phyloP scores from a whole-genome alignment of 2,329 filamentous ascomycete species.

The Cylindrodendrum hubeiense region DNA sequence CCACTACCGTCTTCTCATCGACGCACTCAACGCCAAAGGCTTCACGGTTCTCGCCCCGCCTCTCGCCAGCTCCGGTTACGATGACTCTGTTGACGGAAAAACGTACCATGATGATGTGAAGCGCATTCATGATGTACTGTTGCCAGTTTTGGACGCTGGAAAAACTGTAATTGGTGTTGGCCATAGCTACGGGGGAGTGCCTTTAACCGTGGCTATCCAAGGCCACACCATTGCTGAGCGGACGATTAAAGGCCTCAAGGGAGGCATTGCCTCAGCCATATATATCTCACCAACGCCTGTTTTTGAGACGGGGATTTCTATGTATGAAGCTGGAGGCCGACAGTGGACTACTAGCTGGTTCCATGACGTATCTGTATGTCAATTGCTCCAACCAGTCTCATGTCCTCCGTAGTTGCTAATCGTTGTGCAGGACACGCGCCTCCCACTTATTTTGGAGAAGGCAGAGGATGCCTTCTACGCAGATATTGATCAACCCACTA shows the following conservation, averaged over 20 bases:
- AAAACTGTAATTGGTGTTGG: conserved; percentile 16
- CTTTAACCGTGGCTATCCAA: conserved; percentile 12
- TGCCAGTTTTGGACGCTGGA: conserved; percentile 18
- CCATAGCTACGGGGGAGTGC: conserved; percentile 35
- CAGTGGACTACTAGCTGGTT: conserved; percentile 17
- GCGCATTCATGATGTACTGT: conserved; percentile 1
- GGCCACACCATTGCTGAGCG: conserved; percentile 19
- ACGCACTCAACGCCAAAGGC: conserved; percentile 9
- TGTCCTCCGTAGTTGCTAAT: background rate
- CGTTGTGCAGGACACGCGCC: background rate
- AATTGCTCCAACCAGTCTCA: background rate
- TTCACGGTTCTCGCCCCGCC: conserved; percentile 22
- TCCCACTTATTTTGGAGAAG: background rate
- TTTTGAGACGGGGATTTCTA: conserved; percentile 24
- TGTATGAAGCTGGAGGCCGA: conserved; percentile 22
- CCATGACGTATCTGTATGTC: conserved; percentile 21
- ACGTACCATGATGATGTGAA: conserved; percentile 26
- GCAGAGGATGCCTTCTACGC: conserved; percentile 24
- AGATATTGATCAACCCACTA: conserved; percentile 21
- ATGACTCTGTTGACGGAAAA: conserved; percentile 27
- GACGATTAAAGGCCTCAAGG: background rate
- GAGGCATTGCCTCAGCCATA: conserved; percentile 20
- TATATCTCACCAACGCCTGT: conserved; percentile 27
- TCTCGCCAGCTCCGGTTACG: conserved; percentile 29
- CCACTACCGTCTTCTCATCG: conserved; percentile 29